Percentiles rank a stretch among this genome's conserved stretches.
phyloP scores from a whole-genome alignment of 73 alveolate genomes.

The Breviolum minutum region DNA sequence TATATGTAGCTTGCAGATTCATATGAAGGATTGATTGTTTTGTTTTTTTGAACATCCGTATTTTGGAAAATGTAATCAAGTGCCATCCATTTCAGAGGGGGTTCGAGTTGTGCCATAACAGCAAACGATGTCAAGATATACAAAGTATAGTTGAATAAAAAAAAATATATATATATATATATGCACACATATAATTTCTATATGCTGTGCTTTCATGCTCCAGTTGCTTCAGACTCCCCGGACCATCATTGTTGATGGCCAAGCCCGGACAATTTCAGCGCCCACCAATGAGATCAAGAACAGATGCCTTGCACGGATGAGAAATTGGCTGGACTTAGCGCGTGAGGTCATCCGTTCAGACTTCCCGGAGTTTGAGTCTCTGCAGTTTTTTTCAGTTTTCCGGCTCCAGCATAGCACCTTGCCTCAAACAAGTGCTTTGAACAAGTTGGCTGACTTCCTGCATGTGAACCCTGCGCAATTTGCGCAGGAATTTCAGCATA shows the following conservation, averaged over 20 bases:
- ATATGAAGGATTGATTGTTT: too few relatives aligned
- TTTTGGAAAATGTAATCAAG: too few relatives aligned
- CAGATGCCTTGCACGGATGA: background rate
- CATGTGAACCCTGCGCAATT: background rate
- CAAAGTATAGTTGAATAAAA: too few relatives aligned
- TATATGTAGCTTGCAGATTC: too few relatives aligned
- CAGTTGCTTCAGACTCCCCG: background rate
- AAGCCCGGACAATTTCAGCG: background rate
- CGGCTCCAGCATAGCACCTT: background rate
- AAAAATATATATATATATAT: too few relatives aligned
- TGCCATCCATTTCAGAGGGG: too few relatives aligned
- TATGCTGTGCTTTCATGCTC: background rate
- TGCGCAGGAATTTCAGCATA: background rate
- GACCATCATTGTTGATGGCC: background rate
- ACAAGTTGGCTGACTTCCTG: background rate
- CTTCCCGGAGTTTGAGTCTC: slow-evolving; percentile 3
- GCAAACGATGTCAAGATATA: too few relatives aligned
- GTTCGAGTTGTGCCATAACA: too few relatives aligned
- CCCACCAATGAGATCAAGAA: background rate
- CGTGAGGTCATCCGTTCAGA: background rate
- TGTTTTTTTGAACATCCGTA: too few relatives aligned
- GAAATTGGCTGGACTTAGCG: background rate
- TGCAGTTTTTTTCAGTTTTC: slow-evolving; percentile 5
- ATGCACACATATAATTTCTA: too few relatives aligned
- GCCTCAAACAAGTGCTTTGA: background rate